Evolutionary conservation across 768 basidiomycete species (phyloP), one percentile per base, ranked within the genome.

Genomic region (Termitomyces titanicus): DNA sequence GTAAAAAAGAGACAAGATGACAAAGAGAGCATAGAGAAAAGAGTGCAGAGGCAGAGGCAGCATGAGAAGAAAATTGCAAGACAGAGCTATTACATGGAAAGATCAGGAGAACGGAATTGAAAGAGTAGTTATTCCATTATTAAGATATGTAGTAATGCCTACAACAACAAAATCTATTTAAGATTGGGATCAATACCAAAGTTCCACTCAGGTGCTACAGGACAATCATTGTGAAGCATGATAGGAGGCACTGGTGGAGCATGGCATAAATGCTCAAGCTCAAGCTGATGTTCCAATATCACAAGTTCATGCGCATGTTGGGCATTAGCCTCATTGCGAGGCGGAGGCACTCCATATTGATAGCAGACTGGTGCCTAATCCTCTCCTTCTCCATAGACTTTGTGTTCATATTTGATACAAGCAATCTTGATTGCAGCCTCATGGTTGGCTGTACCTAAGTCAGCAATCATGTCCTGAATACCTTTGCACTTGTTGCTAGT

Each of bases 61-160:
- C 5, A 45, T 7, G 18, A 10, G 58, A 59, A 43, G 47, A 54
- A 20, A 50, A 52, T 20, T 47, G 55, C 13, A 35, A 55, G 20
- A 48, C 63, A 18, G 60, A 53, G 12, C 40, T 64, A 48, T 29
- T 29, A 9, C 44, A 56, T 25, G 66, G 61, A 34, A 64, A 59
- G 38, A 53, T 64, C 34, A 65, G 58, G 50, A 45, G 61, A 18
- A 63, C 64, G 54, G 39, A 62, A 33, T 47, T 67, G 39, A 65
- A 64, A 42, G 40, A 61, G 27, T 24, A 38, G 39, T 51, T 66
- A 37, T 45, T 27, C 11, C 3, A 45, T 27, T n/a, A 29, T 45
- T n/a, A 27, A 17, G 44, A 29, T 9, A 31, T 27, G 17, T 29
- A 45, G 44, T 2, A 22, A 45, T 25, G 44, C 9, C 1, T 39